These are phyloP conservation scores for Fusarium neocosmosporiellum DNA, from an alignment of 2,329 filamentous ascomycete species.

Conservation along the genomic window DNA sequence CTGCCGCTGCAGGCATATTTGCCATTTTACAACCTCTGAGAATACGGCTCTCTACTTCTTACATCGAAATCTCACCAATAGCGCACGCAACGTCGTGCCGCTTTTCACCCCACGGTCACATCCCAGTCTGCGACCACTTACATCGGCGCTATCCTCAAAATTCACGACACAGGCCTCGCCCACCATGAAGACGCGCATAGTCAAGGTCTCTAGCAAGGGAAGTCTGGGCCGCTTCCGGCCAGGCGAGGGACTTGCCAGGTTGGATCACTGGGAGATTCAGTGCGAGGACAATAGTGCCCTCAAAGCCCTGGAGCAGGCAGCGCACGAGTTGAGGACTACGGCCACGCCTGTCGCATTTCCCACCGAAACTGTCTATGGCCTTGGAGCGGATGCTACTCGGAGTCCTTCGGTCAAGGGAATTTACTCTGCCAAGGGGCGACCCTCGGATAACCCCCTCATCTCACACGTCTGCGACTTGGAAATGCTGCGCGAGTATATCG, in stretches of 20 bases:
- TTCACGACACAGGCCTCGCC: conserved; percentile 22
- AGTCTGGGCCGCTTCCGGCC: conserved; percentile 51
- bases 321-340: conserved; percentile 70
- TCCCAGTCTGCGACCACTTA: conserved; percentile 40
- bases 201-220: conserved; percentile 48
- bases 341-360: conserved; percentile 91
- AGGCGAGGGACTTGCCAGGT: conserved; percentile 42
- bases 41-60: conserved; percentile 1
- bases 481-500: conserved; percentile 76
- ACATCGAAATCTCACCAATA: conserved; percentile 4
- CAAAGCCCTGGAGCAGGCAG: conserved; percentile 69
- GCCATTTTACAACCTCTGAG: neutral
- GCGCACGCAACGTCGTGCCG: neutral
- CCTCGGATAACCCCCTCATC: conserved; percentile 95
- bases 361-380: conserved; percentile 96
- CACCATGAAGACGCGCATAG: conserved; percentile 55
- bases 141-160: conserved; percentile 31
- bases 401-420: conserved; percentile 89
- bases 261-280: conserved; percentile 58
- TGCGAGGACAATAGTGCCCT: conserved; percentile 47
- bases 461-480: conserved; percentile 86
- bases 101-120: conserved; percentile 10
- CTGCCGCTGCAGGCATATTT: conserved; percentile 7
- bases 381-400: conserved; percentile 95
- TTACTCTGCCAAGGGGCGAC: conserved; percentile 88